Percentiles rank a stretch among this genome's conserved stretches.
Evolutionary conservation across 306 rosid species (phyloP).

Genomic region (Lotus japonicus): DNA sequence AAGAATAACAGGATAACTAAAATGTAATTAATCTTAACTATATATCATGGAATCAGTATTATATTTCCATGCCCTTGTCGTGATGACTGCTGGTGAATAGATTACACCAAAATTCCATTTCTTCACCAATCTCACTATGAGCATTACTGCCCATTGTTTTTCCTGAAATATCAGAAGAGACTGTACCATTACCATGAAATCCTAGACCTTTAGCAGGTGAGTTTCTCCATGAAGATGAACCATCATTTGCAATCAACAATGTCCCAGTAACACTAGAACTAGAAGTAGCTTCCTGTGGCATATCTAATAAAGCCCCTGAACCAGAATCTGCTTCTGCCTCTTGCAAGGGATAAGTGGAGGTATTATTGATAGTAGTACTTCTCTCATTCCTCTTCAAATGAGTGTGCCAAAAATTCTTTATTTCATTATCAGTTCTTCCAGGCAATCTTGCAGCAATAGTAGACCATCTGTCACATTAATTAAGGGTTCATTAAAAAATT

Average conservation of each 20-base stretch:
- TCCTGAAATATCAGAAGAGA: slow-evolving; percentile 5
- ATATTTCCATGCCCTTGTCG: not conserved
- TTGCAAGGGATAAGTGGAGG: not conserved
- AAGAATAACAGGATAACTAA: too few relatives aligned
- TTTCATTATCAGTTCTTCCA: slow-evolving; percentile 79
- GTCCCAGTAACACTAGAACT: not conserved
- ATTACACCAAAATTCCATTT: slow-evolving; percentile 39
- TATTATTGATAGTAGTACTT: not conserved
- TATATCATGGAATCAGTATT: not conserved
- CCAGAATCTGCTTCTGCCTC: not conserved
- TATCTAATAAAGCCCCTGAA: too few relatives aligned
- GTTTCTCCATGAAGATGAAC: not conserved
- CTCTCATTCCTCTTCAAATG: slow-evolving; percentile 57
- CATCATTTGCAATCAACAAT: not conserved
- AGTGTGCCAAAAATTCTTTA: slow-evolving; percentile 84
- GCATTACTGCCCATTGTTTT: not conserved
- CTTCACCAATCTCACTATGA: slow-evolving; percentile 4
- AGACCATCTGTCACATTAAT: slow-evolving; percentile 54
- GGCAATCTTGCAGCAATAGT: slow-evolving; percentile 79
- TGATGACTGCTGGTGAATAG: slow-evolving; percentile 11
- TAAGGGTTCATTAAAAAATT: not conserved
- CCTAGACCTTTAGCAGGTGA: not conserved
- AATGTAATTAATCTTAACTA: too few relatives aligned
- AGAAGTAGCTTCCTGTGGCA: not conserved
- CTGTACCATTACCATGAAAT: not conserved